Percentiles rank a stretch among this genome's conserved stretches.
phyloP scores from a whole-genome alignment of 441 rosid species.

The Arabidopsis lyrata region DNA sequence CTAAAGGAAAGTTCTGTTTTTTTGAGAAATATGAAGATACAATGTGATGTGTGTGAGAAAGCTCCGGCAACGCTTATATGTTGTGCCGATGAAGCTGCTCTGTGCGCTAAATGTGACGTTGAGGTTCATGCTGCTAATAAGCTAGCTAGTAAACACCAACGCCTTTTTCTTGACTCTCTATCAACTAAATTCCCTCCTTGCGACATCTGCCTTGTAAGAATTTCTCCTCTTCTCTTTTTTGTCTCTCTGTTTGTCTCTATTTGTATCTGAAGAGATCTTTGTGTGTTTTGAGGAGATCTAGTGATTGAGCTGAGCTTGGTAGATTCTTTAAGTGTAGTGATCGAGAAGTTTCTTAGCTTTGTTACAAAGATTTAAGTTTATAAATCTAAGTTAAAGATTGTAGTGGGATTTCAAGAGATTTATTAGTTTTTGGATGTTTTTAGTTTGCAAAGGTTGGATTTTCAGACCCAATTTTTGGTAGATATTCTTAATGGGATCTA shows the following conservation, averaged over 20 bases:
- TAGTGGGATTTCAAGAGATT: slow-evolving; percentile 1
- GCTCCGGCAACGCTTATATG: slow-evolving; percentile 80
- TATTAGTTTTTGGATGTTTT: slow-evolving; percentile 1
- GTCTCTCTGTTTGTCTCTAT: background rate
- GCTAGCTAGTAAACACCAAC: slow-evolving; percentile 81
- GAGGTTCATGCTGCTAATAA: slow-evolving; percentile 80
- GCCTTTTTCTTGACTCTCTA: slow-evolving; percentile 71
- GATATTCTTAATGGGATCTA: background rate
- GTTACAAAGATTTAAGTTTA: background rate
- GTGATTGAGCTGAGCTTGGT: slow-evolving; percentile 11
- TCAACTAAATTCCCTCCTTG: slow-evolving; percentile 70
- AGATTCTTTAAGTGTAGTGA: slow-evolving; percentile 5
- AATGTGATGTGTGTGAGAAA: slow-evolving; percentile 83
- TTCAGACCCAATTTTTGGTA: background rate
- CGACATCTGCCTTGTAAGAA: slow-evolving; percentile 71
- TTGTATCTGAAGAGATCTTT: slow-evolving; percentile 1
- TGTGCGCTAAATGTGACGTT: slow-evolving; percentile 68
- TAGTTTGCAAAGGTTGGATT: background rate
- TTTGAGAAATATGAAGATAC: slow-evolving; percentile 64
- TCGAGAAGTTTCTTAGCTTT: background rate
- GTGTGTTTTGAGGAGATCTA: background rate
- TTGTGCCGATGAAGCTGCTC: slow-evolving; percentile 81
- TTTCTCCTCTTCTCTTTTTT: background rate
- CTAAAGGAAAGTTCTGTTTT: slow-evolving; percentile 14
- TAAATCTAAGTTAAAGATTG: background rate